These are phyloP conservation scores for Exserohilum rostratum DNA, from an alignment of 2,329 filamentous ascomycete genomes.

Conservation along the genomic window DNA sequence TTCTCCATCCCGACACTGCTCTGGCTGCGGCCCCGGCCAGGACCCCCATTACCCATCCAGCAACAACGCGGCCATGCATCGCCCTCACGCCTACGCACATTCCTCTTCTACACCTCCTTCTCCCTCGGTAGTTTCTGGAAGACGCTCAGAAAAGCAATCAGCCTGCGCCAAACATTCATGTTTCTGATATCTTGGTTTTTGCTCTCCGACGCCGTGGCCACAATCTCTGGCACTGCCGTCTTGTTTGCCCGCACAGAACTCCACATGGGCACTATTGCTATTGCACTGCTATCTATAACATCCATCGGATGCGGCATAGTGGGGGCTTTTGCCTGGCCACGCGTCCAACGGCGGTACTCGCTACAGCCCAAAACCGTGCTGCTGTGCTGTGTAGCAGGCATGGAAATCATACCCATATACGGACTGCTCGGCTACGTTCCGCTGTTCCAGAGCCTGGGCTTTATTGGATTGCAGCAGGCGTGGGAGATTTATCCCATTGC, in stretches of 20 bases:
- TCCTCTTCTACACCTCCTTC: conserved; percentile 73
- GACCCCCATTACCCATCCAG: conserved; percentile 69
- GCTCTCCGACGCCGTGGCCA: conserved; percentile 89
- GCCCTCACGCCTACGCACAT: conserved; percentile 25
- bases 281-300: conserved; percentile 89
- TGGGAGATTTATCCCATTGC: conserved; percentile 94
- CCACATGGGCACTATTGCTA: conserved; percentile 81
- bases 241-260: conserved; percentile 91
- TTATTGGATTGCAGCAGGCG: conserved; percentile 79
- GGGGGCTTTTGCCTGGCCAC: conserved; percentile 87
- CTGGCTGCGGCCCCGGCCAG: conserved; percentile 83
- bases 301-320: conserved; percentile 83
- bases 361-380: conserved; percentile 82
- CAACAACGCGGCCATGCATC: conserved; percentile 9
- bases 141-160: conserved; percentile 73
- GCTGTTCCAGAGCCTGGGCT: conserved; percentile 72
- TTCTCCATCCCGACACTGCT: conserved; percentile 85
- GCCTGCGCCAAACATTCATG: conserved; percentile 72
- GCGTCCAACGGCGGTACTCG: conserved; percentile 69
- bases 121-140: conserved; percentile 83
- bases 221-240: conserved; percentile 90
- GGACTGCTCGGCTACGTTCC: conserved; percentile 84
- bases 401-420: conserved; percentile 89
- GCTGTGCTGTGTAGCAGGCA: conserved; percentile 79
- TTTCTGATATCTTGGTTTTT: conserved; percentile 90